phyloP scores from a whole-genome alignment of 305 asterid species.

The Ilex paraguariensis region DNA sequence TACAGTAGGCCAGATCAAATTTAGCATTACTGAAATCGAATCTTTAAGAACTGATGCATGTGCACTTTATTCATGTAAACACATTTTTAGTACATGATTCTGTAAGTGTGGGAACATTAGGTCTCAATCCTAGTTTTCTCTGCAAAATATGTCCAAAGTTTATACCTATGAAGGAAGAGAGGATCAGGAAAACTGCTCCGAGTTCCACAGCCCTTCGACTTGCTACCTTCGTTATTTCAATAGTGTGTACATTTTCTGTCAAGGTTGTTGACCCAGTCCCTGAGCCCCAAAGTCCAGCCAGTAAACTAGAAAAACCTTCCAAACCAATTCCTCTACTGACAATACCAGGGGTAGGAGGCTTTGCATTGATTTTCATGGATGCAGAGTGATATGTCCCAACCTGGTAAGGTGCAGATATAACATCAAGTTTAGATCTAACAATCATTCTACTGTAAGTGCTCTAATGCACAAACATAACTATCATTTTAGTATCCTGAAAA shows the following conservation, averaged over 20 bases:
- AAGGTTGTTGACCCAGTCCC: constrained; percentile 92
- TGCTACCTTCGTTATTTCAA: constrained; percentile 72
- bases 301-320: constrained; percentile 90
- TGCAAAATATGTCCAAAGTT: neutral
- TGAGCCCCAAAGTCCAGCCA: constrained; percentile 98
- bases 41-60: too few species aligned
- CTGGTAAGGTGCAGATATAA: constrained; percentile 24
- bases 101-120: too few species aligned
- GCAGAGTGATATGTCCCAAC: constrained; percentile 81
- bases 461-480: neutral
- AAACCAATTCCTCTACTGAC: constrained; percentile 92
- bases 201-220: constrained; percentile 66
- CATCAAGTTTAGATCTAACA: constrained; percentile 7
- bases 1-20: too few species aligned
- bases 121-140: too few species aligned
- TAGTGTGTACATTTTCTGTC: constrained; percentile 84
- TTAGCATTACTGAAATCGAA: too few species aligned
- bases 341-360: constrained; percentile 81
- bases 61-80: neutral
- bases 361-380: constrained; percentile 55
- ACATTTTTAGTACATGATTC: too few species aligned
- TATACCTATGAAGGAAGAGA: constrained; percentile 85
- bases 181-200: constrained; percentile 78
- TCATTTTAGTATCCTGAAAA: too few species aligned
- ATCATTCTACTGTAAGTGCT: neutral